Evolutionary conservation across 257 asterid species (phyloP).

Genomic region (Misopates orontium): DNA sequence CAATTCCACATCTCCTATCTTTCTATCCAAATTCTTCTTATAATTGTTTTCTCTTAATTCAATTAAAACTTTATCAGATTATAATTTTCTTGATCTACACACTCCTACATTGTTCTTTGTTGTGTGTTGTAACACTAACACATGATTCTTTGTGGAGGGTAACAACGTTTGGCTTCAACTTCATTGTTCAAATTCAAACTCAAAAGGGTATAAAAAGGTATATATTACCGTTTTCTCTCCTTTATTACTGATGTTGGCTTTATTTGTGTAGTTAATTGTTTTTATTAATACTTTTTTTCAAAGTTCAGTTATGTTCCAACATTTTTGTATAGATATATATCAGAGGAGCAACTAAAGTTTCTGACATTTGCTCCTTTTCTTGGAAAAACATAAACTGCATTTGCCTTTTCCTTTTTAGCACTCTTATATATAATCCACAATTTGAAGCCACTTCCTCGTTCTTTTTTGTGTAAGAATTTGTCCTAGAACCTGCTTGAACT

Average conservation of each 20-base stretch:
- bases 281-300: not conserved
- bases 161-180: conserved; percentile 19
- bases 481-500: too few relatives aligned
- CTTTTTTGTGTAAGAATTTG: conserved; percentile 14
- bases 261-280: not conserved
- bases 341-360: conserved; percentile 33
- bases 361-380: conserved; percentile 37
- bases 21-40: too few relatives aligned
- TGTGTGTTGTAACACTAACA: conserved; percentile 1
- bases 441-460: conserved; percentile 21
- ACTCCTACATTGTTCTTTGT: too few relatives aligned
- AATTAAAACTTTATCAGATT: not conserved
- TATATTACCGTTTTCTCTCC: conserved; percentile 53
- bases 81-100: too few relatives aligned
- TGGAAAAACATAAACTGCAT: not conserved
- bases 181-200: conserved; percentile 54
- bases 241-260: conserved; percentile 42
- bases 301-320: conserved; percentile 2
- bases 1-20: too few relatives aligned
- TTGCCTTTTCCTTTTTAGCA: not conserved
- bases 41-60: not conserved
- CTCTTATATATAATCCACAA: not conserved
- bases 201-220: conserved; percentile 43
- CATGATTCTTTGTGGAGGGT: conserved; percentile 24
- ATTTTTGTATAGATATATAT: conserved; percentile 21